Base-by-base conservation (phyloP, 176 grass and related monocot species). In the Stipa capillata region DNA sequence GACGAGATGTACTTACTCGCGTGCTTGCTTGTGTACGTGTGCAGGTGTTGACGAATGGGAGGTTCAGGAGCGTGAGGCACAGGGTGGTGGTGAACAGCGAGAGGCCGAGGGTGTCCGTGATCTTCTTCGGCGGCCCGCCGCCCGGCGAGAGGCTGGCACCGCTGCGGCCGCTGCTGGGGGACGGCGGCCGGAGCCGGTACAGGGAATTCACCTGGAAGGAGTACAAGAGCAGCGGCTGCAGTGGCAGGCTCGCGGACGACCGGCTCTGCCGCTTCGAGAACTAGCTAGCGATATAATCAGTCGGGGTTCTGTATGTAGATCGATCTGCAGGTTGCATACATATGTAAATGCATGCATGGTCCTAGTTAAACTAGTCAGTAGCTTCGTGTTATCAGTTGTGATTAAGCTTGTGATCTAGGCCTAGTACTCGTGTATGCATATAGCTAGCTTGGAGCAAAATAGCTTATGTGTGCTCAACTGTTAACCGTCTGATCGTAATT, bases 191-290 rank as follows among this genome's bases (percentile, higher is more conserved):
- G 81, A 97, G 89, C 87, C 68, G 82, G 12, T 97, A 97, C 87
- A 79, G 85, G 86, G 94, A 90, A 47, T 97, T 97, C 94, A 92
- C 94, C 72, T 97, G 94, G 94, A 81, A 24, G 42, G 94, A 97
- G 91, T 97, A 90, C 85, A 97, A 94, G 80, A 73, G 11, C 59
- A 82, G 52, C 82, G 89, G 45, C 33, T 90, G 69, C 85, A 79
- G 20, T 70, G 75, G 74, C 64, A 86, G 56, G 87, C 87, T 97
- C 36, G 85, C 77, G 0, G 82, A 92, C 40, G 90, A 97, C 72
- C 80, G 94, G 31, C 94, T 97, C 16, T 61, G 82, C 13, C 85
- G 76, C 40, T 97, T 97, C 28, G 88, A 97, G 59, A 93, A 73
- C 77, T 87, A 84, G 49, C 17, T 15, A 81, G 44, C 13, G 14